phyloP scores from a whole-genome alignment of 1,139 yeast species.

The Hyphopichia wangnamkhiaoensis region DNA sequence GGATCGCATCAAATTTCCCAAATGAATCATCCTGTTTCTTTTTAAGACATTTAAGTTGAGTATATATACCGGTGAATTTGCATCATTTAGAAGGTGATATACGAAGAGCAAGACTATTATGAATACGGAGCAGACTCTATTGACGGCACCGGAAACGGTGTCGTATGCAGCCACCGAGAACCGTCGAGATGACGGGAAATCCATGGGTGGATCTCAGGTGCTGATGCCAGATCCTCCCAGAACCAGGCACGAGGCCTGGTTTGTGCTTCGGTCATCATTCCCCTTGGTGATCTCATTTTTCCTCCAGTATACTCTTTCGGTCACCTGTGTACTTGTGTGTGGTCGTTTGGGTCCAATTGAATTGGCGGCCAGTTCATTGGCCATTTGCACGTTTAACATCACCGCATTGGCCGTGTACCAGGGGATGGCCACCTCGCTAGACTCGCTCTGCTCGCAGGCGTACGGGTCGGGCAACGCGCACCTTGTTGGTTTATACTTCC shows the following conservation, averaged over 20 bases:
- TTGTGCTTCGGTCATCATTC: slow-evolving; percentile 36
- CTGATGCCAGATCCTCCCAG: background rate
- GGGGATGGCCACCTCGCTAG: slow-evolving; percentile 58
- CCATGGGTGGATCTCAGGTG: too few relatives aligned
- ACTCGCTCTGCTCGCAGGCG: slow-evolving; percentile 57
- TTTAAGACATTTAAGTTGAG: too few relatives aligned
- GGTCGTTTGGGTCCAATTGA: slow-evolving; percentile 50
- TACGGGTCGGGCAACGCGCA: slow-evolving; percentile 38
- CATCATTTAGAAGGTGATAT: too few relatives aligned
- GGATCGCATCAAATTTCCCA: too few relatives aligned
- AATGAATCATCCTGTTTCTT: too few relatives aligned
- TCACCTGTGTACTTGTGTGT: slow-evolving; percentile 49
- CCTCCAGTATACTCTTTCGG: slow-evolving; percentile 50
- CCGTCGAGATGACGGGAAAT: background rate
- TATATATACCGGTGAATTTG: too few relatives aligned
- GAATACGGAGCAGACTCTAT: background rate
- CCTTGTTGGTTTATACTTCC: slow-evolving; percentile 41
- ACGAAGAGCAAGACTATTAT: background rate
- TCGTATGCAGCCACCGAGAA: too few relatives aligned
- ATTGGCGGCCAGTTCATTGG: slow-evolving; percentile 51
- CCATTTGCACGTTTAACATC: slow-evolving; percentile 50
- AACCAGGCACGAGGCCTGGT: slow-evolving; percentile 23
- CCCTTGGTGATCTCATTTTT: slow-evolving; percentile 52
- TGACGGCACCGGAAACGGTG: background rate
- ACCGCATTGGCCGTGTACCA: slow-evolving; percentile 49